Conservation (phyloP, 2,329 filamentous ascomycete species). For the Huntiella bhutanensis region DNA sequence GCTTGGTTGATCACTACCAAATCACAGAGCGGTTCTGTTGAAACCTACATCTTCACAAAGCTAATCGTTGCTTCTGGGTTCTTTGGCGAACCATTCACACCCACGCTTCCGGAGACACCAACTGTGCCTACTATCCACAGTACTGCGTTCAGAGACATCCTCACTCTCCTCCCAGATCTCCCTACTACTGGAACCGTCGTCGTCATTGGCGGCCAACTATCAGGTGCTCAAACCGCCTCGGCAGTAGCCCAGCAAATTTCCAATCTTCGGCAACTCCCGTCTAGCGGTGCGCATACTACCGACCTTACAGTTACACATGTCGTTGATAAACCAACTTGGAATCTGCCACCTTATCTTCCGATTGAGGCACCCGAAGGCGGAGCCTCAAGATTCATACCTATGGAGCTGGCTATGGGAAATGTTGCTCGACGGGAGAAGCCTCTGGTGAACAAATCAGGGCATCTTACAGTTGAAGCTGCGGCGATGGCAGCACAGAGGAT, state of each 20-base stretch:
- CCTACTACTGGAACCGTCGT: constrained; percentile 40
- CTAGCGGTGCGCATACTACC: constrained; percentile 19
- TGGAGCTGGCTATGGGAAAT: constrained; percentile 58
- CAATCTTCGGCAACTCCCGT: constrained; percentile 35
- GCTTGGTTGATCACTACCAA: constrained; percentile 24
- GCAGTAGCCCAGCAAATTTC: constrained; percentile 56
- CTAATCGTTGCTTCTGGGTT: constrained; percentile 59
- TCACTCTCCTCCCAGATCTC: constrained; percentile 24
- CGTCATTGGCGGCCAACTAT: constrained; percentile 66
- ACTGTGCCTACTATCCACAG: constrained; percentile 44
- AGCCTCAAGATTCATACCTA: constrained; percentile 39
- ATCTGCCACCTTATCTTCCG: constrained; percentile 41
- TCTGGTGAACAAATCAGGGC: constrained; percentile 44
- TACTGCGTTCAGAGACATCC: constrained; percentile 41
- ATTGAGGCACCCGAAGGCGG: constrained; percentile 16
- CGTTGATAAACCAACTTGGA: constrained; percentile 50
- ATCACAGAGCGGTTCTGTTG: constrained; percentile 15
- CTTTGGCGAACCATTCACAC: constrained; percentile 44
- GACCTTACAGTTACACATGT: constrained; percentile 48
- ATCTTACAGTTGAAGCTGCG: constrained; percentile 25
- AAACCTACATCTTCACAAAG: constrained; percentile 43
- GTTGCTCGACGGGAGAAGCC: constrained; percentile 39
- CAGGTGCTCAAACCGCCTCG: constrained; percentile 57
- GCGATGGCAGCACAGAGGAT: constrained; percentile 34
- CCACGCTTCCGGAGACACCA: constrained; percentile 17